Evolutionary conservation across 352 stramenopile species (phyloP).

Genomic region (Halophytophthora batemanensis): DNA sequence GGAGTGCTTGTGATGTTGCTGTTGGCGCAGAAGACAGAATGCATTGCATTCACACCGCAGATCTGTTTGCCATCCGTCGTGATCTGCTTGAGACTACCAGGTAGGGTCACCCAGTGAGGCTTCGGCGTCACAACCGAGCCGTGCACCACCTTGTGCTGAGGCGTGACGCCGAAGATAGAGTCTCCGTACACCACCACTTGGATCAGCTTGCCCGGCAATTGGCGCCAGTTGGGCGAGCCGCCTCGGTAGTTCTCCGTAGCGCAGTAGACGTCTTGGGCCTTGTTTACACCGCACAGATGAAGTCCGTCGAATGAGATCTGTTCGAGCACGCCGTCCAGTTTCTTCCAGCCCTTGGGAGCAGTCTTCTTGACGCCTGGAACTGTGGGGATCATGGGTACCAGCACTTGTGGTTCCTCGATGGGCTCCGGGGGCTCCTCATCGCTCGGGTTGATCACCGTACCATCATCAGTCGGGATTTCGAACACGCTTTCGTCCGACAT

Average conservation of each 20-base stretch:
- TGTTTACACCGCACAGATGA: slow-evolving; percentile 26
- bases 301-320: slow-evolving; percentile 31
- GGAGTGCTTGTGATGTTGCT: slow-evolving; percentile 9
- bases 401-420: too few relatives aligned
- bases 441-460: too few relatives aligned
- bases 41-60: slow-evolving; percentile 8
- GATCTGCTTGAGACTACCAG: slow-evolving; percentile 20
- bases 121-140: slow-evolving; percentile 1
- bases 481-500: too few relatives aligned
- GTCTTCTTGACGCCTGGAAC: too few relatives aligned
- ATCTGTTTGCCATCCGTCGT: slow-evolving; percentile 25
- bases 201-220: slow-evolving; percentile 16
- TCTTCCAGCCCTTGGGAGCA: slow-evolving; percentile 11
- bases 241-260: slow-evolving; percentile 19
- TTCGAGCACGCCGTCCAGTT: slow-evolving; percentile 14
- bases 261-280: slow-evolving; percentile 18
- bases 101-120: slow-evolving; percentile 10
- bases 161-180: slow-evolving; percentile 21
- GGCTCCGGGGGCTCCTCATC: too few relatives aligned
- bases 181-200: slow-evolving; percentile 30
- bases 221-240: slow-evolving; percentile 15
- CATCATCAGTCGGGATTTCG: too few relatives aligned
- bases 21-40: slow-evolving; percentile 7
- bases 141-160: slow-evolving; percentile 3
- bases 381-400: too few relatives aligned